A percentile compares a stretch with the other conserved stretches of the same genome.
Conservation (phyloP, 106 monocot genomes). For the Dioscorea alata region DNA sequence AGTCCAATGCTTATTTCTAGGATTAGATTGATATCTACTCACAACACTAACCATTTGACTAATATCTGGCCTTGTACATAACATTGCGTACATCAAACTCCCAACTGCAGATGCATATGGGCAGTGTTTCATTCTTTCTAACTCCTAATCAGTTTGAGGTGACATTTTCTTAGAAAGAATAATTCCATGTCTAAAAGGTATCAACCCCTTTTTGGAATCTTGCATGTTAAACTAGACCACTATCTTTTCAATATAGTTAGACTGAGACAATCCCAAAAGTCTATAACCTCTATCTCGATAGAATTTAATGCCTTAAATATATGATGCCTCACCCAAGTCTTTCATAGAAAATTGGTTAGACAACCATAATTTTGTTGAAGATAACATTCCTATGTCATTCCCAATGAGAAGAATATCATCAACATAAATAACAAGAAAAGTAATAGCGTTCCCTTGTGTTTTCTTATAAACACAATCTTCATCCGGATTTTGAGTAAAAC, state of each 20-base stretch:
- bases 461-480: not conserved
- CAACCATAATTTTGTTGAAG: not conserved
- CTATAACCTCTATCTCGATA: not conserved
- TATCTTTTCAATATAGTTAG: not conserved
- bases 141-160: not conserved
- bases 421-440: not conserved
- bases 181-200: not conserved
- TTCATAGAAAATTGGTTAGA: conserved; percentile 1
- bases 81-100: not conserved
- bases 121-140: not conserved
- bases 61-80: not conserved
- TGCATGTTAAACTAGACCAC: not conserved
- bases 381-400: not conserved
- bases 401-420: conserved; percentile 5
- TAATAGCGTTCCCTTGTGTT: not conserved
- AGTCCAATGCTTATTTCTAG: not conserved
- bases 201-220: not conserved
- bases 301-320: not conserved
- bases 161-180: not conserved
- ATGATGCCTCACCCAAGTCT: conserved; percentile 4
- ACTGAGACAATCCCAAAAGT: not conserved
- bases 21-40: conserved; percentile 1
- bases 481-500: not conserved
- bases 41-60: not conserved
- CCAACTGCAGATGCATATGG: not conserved